A percentile compares a stretch with the other conserved stretches of the same genome.
Conservation (phyloP, 441 rosid genomes). For the Gossypium trilobum region DNA sequence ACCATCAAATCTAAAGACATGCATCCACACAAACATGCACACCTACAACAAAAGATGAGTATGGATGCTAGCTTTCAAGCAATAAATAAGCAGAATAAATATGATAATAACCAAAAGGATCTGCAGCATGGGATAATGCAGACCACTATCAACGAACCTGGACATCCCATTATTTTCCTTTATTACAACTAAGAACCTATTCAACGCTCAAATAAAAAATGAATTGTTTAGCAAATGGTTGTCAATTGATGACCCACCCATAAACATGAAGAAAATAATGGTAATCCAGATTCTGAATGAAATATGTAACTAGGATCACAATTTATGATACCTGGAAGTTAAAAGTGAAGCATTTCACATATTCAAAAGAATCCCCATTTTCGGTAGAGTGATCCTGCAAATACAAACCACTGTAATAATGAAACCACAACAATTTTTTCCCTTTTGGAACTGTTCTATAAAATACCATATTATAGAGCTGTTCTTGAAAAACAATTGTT, state of each 20-base stretch:
- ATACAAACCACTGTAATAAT: neutral
- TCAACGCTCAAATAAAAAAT: neutral
- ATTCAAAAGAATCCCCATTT: neutral
- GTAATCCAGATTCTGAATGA: neutral
- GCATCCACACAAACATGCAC: neutral
- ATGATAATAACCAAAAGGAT: neutral
- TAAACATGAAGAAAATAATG: neutral
- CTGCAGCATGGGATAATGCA: neutral
- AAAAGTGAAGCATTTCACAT: neutral
- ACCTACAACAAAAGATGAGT: neutral
- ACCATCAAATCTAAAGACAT: slow-evolving; percentile 2
- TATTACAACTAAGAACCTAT: neutral
- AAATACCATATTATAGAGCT: neutral
- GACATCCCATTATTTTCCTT: neutral
- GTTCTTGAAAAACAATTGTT: neutral
- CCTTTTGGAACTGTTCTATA: neutral
- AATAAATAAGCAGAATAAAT: neutral
- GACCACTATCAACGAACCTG: neutral
- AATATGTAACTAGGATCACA: neutral
- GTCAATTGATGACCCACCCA: neutral
- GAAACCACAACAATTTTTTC: neutral
- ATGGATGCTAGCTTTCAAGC: neutral
- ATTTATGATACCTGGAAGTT: neutral
- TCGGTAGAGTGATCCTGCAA: neutral
- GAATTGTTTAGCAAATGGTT: neutral